Evolutionary conservation across 148 eudicot species (phyloP).

Genomic region (Camellia granthamiana): DNA sequence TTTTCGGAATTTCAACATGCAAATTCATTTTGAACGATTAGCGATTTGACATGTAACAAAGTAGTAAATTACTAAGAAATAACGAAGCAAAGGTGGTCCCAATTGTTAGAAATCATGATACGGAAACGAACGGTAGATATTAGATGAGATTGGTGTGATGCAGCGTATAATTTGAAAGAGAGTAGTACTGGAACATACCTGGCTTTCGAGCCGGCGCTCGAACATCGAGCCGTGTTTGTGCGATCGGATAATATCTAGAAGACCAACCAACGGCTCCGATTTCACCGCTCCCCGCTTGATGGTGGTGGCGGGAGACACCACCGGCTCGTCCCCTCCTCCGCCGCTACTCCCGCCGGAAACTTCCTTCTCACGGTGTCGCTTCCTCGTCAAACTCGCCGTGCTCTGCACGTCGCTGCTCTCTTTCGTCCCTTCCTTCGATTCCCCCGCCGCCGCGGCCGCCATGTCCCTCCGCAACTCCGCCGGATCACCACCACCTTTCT

Average conservation of each 20-base stretch:
- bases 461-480: slow-evolving; percentile 8
- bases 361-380: slow-evolving; percentile 11
- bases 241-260: slow-evolving; percentile 31
- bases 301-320: slow-evolving; percentile 19
- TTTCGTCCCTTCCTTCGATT: slow-evolving; percentile 21
- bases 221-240: slow-evolving; percentile 33
- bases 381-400: slow-evolving; percentile 26
- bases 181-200: slow-evolving; percentile 29
- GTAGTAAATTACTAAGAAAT: background rate
- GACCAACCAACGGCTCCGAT: slow-evolving; percentile 30
- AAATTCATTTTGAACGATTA: background rate
- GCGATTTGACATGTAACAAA: background rate
- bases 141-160: slow-evolving; percentile 1
- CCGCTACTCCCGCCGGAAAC: slow-evolving; percentile 22
- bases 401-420: slow-evolving; percentile 44
- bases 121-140: slow-evolving; percentile 5
- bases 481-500: slow-evolving; percentile 20
- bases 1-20: background rate
- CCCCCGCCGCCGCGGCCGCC: background rate
- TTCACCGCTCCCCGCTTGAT: slow-evolving; percentile 16
- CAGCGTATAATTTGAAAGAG: background rate
- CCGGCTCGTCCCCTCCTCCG: slow-evolving; percentile 21
- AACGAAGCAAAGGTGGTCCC: slow-evolving; percentile 7
- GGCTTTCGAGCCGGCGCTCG: slow-evolving; percentile 36
- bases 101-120: background rate